Evolutionary conservation across 768 basidiomycete species (phyloP).

Genomic region (Podaxis mareebaensis): DNA sequence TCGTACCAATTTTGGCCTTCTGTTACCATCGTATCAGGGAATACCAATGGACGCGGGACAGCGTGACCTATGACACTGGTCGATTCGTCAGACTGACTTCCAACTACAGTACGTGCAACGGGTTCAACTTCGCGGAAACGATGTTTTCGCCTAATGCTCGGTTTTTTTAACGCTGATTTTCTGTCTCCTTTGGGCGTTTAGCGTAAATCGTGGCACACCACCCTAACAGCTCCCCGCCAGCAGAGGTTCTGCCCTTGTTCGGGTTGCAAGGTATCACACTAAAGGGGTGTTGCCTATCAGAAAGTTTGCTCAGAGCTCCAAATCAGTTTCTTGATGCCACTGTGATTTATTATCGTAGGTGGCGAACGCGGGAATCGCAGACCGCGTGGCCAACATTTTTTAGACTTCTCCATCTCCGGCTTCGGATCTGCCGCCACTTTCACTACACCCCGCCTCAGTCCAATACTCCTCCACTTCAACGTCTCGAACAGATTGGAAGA

Average conservation of each 20-base stretch:
- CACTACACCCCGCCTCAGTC: background rate
- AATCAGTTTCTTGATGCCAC: background rate
- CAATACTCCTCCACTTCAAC: background rate
- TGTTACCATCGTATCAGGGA: slow-evolving; percentile 36
- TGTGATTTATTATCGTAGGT: background rate
- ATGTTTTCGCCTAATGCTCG: slow-evolving; percentile 20
- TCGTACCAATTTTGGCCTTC: background rate
- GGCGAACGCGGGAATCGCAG: background rate
- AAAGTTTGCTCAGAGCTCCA: background rate
- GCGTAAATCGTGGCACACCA: background rate
- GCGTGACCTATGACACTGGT: slow-evolving; percentile 38
- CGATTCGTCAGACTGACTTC: slow-evolving; percentile 34
- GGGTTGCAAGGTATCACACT: background rate
- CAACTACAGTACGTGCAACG: slow-evolving; percentile 41
- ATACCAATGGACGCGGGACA: slow-evolving; percentile 41
- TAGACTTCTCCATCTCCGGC: background rate
- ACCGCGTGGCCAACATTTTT: background rate
- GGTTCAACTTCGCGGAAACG: slow-evolving; percentile 30
- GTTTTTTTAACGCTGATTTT: slow-evolving; percentile 26
- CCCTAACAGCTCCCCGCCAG: background rate
- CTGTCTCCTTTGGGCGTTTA: background rate
- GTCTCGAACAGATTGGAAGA: background rate
- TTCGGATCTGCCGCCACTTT: background rate
- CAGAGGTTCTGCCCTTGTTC: background rate
- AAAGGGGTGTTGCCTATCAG: background rate